Evolutionary conservation across 192 early-diverging fungal species (phyloP), one percentile per base, ranked within the genome.

Genomic region (Coemansia sp.): DNA sequence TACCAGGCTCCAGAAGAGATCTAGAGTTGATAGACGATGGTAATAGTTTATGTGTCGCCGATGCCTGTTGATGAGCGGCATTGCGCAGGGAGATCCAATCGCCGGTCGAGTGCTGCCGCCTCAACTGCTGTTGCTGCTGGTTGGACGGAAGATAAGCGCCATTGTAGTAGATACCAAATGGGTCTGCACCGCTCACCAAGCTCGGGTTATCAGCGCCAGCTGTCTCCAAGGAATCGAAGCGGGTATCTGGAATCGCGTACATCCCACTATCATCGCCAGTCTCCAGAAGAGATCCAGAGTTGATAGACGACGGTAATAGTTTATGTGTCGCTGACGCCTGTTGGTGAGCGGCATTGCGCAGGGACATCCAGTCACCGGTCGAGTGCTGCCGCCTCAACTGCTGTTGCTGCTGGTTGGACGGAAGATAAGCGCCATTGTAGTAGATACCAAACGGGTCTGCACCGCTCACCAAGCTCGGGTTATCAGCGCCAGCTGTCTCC

Each of bases 321-420:
- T 11, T 44, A 22, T 27, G 50, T 22, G 52, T 22, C 31, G 24
- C 47, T 6, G 39, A 11, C 36, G 13, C 33, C 15, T 62, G 50
- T 7, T 47, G 39, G 27, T 34, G 31, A 52, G 65, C 27, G 5
- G 64, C 33, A 7, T 39, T 63, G 41, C 75, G 68, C 49, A 82
- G 43, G 16, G 73, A 60, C 0, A 70, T 52, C 75, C 75, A 83
- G 55, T 78, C 80, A 11, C 74, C 80, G 0, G 66, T 78, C 11
- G 80, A 78, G 58, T 83, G 80, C 71, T 82, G 80, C 20, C 80
- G 74, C 31, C 72, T 75, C 57, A 82, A 49, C 44, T 81, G 74
- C 50, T 81, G 80, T 15, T 65, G 69, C 31, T 65, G 68, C 27
- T 34, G 31, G 10, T 41, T 41, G 20, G 43, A 63, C 6, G 62